These are phyloP conservation scores for Leccinum obscurum DNA, from an alignment of 768 basidiomycete genomes.

Conservation along the genomic window DNA sequence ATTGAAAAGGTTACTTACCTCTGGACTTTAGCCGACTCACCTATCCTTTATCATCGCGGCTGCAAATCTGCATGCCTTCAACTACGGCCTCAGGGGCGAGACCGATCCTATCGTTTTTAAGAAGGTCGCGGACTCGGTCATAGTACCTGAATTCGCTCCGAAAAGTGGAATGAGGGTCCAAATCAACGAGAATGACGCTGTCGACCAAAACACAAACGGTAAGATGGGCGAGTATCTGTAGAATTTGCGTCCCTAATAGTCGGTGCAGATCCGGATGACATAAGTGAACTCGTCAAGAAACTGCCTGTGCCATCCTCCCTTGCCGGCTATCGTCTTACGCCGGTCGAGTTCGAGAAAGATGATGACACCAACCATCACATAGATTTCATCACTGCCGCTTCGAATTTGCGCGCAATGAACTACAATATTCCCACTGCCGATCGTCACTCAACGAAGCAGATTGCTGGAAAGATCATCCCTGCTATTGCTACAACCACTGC, in stretches of 20 bases:
- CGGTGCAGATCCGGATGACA: conserved; percentile 47
- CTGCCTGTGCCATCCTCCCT: conserved; percentile 89
- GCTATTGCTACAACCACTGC: conserved; percentile 99
- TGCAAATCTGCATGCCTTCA: conserved; percentile 96
- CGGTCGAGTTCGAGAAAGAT: conserved; percentile 99
- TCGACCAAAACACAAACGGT: conserved; percentile 49
- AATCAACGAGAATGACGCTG: conserved; percentile 89
- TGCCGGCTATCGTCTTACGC: conserved; percentile 92
- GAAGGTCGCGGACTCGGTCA: conserved; percentile 78
- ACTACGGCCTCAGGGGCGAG: conserved; percentile 94
- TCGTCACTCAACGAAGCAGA: conserved; percentile 92
- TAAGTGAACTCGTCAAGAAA: conserved; percentile 57
- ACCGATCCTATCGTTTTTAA: conserved; percentile 77
- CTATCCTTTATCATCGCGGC: conserved; percentile 88
- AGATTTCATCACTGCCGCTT: conserved; percentile 97
- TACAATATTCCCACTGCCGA: conserved; percentile 88
- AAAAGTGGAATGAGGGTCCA: conserved; percentile 92
- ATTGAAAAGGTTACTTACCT: conserved; percentile 12
- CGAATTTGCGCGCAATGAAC: conserved; percentile 94
- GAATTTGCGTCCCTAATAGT: conserved; percentile 6
- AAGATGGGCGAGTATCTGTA: conserved; percentile 5
- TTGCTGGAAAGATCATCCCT: conserved; percentile 98
- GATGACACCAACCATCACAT: conserved; percentile 98
- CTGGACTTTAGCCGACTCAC: conserved; percentile 65
- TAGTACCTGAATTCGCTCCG: conserved; percentile 92